These are phyloP conservation scores for Pseudoperonospora humuli DNA, from an alignment of 352 stramenopile genomes.

Conservation along the genomic window DNA sequence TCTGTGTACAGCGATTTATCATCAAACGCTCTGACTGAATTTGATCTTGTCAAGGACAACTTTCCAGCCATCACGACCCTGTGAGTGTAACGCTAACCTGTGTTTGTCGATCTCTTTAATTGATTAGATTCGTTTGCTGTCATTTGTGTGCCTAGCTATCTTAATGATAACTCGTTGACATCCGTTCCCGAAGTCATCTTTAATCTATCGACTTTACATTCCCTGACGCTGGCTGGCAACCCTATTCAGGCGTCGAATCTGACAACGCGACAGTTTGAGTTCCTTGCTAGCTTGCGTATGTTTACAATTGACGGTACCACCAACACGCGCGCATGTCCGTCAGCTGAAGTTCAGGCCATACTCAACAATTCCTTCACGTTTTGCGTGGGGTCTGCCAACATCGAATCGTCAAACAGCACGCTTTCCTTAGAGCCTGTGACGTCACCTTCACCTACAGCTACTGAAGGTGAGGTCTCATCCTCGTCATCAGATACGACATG, in stretches of 20 bases:
- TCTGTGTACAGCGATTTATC: constrained; percentile 31
- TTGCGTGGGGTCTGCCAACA: constrained; percentile 24
- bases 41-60: constrained; percentile 28
- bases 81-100: constrained; percentile 22
- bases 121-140: background rate
- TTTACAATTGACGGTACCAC: constrained; percentile 49
- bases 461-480: constrained; percentile 7
- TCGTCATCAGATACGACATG: constrained; percentile 36
- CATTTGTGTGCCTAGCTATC: constrained; percentile 16
- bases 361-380: constrained; percentile 59
- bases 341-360: constrained; percentile 26
- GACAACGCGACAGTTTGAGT: constrained; percentile 38
- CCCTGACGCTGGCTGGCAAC: constrained; percentile 38
- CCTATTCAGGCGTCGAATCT: constrained; percentile 46
- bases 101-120: background rate
- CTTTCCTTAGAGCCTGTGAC: constrained; percentile 13
- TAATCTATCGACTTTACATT: constrained; percentile 38
- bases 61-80: constrained; percentile 38
- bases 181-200: constrained; percentile 49
- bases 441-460: constrained; percentile 8
- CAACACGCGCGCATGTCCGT: constrained; percentile 44
- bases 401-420: constrained; percentile 13
- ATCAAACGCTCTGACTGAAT: constrained; percentile 32
- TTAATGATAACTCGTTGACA: constrained; percentile 43
- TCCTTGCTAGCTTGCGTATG: constrained; percentile 39